Evolutionary conservation across 2,329 filamentous ascomycete genomes (phyloP), one percentile per base, ranked within the genome.

Genomic region (Thermothelomyces thermophilus): DNA sequence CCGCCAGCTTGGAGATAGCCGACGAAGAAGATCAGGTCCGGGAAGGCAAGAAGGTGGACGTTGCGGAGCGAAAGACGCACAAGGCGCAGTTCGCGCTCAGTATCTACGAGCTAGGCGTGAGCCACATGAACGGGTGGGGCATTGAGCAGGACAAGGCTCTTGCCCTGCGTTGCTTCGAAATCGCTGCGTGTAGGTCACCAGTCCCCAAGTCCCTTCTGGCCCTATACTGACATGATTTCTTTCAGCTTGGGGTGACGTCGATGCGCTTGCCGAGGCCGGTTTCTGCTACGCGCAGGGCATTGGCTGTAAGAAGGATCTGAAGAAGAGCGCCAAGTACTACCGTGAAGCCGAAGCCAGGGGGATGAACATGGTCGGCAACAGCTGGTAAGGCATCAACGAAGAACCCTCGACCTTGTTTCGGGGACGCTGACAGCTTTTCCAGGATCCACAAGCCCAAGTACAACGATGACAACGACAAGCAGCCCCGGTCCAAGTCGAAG

Each of bases 361-460:
- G 6, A 90, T 96, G 75, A 95, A 83, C 68, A 97, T 97, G 90
- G 86, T 95, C 50, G 93, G 93, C 48, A 97, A 97, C 66, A 96
- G 90, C 74, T 98, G 93, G 91, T 95, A 75, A 65, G 87, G 79
- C 50, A 53, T 31, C 11, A 16, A 31, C 13, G 33, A 37, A 43
- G n/a, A n/a, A n/a, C n/a, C 3, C 24, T 28, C 10, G 3, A 3
- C 4, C 6, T 6, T 20, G 4, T 7, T 10, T 30, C 17, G 19
- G 20, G 2, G 8, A n/a, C 20, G 11, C 17, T 46, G 30, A 17
- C 51, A 26, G 24, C 30, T 8, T 16, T 2, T 14, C 9, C 51
- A 95, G 90, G 90, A 97, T 97, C 60, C 90, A 96, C 74, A 97
- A 97, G 68, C 72, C 89, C 50, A 97, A 97, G 65, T 97, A 97